Conservation (phyloP, 2,329 filamentous ascomycete genomes). For the Trichothecium sympodiale region DNA sequence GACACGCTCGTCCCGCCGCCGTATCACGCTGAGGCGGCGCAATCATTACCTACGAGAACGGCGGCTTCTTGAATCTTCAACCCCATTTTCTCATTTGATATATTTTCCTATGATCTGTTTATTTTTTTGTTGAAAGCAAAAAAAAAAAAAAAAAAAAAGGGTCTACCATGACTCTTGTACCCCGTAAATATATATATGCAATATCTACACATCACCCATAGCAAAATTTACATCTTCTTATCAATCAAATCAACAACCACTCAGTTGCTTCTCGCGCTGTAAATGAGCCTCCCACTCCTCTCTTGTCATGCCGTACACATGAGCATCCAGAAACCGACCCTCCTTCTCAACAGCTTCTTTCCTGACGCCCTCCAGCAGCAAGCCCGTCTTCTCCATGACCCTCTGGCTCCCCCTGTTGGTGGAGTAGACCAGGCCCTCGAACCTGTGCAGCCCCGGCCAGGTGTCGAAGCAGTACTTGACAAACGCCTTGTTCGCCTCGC, state of each 20-base stretch:
- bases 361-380: conserved; percentile 29
- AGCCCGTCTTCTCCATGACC: conserved; percentile 33
- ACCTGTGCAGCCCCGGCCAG: conserved; percentile 25
- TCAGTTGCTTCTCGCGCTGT: too few relatives aligned
- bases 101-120: too few relatives aligned
- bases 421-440: conserved; percentile 27
- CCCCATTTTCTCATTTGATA: too few relatives aligned
- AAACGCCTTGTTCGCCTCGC: conserved; percentile 26
- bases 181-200: too few relatives aligned
- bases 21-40: conserved; percentile 6
- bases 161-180: too few relatives aligned
- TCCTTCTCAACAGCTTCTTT: conserved; percentile 30
- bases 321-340: conserved; percentile 25
- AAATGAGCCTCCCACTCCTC: conserved; percentile 14
- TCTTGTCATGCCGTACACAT: conserved; percentile 26
- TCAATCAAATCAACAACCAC: too few relatives aligned
- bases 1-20: conserved; percentile 10
- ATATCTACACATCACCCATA: background rate
- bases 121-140: too few relatives aligned
- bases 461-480: conserved; percentile 31
- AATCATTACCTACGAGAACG: background rate
- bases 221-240: too few relatives aligned
- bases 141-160: too few relatives aligned
- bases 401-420: conserved; percentile 28
- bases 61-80: too few relatives aligned